These are phyloP conservation scores for Iris macrosiphon DNA, from an alignment of 106 monocot species.

Conservation along the genomic window DNA sequence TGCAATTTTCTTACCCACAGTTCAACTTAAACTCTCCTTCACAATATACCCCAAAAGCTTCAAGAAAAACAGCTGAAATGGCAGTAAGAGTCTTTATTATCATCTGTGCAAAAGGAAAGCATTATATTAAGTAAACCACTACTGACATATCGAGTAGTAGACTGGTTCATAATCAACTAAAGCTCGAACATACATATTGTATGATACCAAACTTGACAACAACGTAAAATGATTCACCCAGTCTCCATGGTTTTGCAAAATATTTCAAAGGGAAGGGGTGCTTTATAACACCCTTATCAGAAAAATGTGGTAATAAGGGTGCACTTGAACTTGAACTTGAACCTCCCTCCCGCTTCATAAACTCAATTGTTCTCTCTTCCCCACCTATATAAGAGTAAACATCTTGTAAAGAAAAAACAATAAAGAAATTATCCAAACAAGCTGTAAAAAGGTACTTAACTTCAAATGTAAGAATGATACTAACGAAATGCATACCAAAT, in stretches of 20 bases:
- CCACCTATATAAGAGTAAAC: constrained; percentile 49
- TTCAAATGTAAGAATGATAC: no score
- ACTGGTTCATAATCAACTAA: background rate
- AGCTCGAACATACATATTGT: constrained; percentile 73
- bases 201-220: constrained; percentile 87
- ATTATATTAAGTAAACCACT: background rate
- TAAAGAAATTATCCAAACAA: no score
- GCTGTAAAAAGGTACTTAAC: no score
- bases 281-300: constrained; percentile 68
- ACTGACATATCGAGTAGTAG: background rate
- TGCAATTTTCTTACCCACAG: constrained; percentile 77
- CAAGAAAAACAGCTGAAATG: constrained; percentile 59
- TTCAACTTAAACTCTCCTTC: constrained; percentile 78
- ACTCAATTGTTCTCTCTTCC: constrained; percentile 85
- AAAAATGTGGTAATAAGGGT: constrained; percentile 40
- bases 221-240: constrained; percentile 69
- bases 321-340: constrained; percentile 33
- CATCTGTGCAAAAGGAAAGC: constrained; percentile 44
- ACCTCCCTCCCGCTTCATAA: constrained; percentile 78
- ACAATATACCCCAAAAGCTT: constrained; percentile 79
- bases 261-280: constrained; percentile 88
- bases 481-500: no score
- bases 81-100: constrained; percentile 83
- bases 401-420: no score
- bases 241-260: constrained; percentile 77